Percentiles rank a stretch among this genome's conserved stretches.
Conservation (phyloP, 2,329 filamentous ascomycete species). For the Calonectria fujianensis region DNA sequence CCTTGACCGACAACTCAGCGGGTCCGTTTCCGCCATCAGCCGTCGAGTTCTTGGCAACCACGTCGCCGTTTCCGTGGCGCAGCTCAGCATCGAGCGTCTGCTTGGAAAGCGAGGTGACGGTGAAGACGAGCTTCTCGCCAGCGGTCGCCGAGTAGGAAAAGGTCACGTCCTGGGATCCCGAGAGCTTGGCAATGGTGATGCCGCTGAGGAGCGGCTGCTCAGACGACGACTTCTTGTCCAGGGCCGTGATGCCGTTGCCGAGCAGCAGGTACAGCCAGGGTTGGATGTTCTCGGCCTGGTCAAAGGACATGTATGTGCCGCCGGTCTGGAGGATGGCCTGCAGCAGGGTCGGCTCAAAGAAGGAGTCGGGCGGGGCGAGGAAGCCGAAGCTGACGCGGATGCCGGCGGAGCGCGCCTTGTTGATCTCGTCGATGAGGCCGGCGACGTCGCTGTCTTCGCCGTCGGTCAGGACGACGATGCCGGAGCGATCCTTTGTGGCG, state of each 20-base stretch:
- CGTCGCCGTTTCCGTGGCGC: neutral
- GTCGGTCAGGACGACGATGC: constrained; percentile 5
- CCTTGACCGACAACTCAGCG: neutral
- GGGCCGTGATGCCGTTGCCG: neutral
- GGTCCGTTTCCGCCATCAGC: neutral
- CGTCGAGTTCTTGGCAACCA: constrained; percentile 3
- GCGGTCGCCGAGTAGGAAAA: neutral
- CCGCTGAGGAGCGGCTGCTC: constrained; percentile 3
- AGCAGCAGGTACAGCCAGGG: constrained; percentile 6
- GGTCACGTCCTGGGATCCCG: neutral
- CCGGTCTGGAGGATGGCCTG: constrained; percentile 13
- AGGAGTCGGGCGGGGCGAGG: constrained; percentile 7
- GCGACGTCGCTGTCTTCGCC: neutral
- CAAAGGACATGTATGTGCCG: constrained; percentile 15
- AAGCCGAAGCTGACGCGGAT: constrained; percentile 13
- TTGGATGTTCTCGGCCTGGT: constrained; percentile 19
- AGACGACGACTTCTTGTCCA: constrained; percentile 10
- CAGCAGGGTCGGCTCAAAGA: constrained; percentile 3
- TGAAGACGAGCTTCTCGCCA: constrained; percentile 1
- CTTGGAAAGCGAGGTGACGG: constrained; percentile 8
- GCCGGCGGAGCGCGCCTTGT: neutral
- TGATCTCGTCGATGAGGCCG: constrained; percentile 3
- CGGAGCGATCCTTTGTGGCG: constrained; percentile 2
- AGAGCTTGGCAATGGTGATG: constrained; percentile 18
- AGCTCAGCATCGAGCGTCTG: neutral